Conservation (phyloP, 108 stramenopile genomes). For the Pseudonitzschia delicatissima region DNA sequence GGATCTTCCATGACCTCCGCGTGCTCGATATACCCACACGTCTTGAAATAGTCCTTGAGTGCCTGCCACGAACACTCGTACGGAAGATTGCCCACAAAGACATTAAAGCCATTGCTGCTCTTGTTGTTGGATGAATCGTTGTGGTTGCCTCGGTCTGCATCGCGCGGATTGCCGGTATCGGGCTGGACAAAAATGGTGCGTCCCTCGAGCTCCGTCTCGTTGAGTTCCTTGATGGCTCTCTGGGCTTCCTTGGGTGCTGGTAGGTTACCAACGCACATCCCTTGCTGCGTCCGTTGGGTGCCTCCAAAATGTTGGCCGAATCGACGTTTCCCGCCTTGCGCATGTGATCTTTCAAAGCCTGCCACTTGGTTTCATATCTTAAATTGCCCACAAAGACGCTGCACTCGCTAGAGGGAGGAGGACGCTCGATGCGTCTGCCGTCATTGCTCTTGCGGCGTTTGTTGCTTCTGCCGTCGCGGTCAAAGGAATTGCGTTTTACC, state of each 20-base stretch:
- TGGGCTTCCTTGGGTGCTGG: slow-evolving; percentile 49
- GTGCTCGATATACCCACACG: slow-evolving; percentile 55
- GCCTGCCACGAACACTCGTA: slow-evolving; percentile 80
- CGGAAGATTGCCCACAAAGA: slow-evolving; percentile 82
- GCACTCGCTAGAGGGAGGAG: background rate
- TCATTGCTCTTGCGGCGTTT: slow-evolving; percentile 5
- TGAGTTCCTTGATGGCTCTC: slow-evolving; percentile 63
- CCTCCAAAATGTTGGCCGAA: background rate
- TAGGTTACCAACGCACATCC: slow-evolving; percentile 89
- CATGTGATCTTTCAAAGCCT: slow-evolving; percentile 9
- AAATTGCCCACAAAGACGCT: slow-evolving; percentile 11
- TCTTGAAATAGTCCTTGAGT: slow-evolving; percentile 87
- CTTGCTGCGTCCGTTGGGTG: slow-evolving; percentile 58
- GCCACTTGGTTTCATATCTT: slow-evolving; percentile 3
- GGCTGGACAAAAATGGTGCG: slow-evolving; percentile 56
- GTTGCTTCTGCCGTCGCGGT: background rate
- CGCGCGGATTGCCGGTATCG: slow-evolving; percentile 19
- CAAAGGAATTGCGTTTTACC: background rate
- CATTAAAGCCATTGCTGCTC: slow-evolving; percentile 19
- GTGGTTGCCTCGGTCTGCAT: slow-evolving; percentile 19
- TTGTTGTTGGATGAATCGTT: background rate
- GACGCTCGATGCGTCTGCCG: background rate
- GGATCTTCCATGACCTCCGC: slow-evolving; percentile 63
- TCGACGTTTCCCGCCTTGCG: slow-evolving; percentile 6
- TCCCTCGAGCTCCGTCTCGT: slow-evolving; percentile 67